These are phyloP conservation scores for Cynanchum wilfordii DNA, from an alignment of 257 asterid species.

Conservation along the genomic window DNA sequence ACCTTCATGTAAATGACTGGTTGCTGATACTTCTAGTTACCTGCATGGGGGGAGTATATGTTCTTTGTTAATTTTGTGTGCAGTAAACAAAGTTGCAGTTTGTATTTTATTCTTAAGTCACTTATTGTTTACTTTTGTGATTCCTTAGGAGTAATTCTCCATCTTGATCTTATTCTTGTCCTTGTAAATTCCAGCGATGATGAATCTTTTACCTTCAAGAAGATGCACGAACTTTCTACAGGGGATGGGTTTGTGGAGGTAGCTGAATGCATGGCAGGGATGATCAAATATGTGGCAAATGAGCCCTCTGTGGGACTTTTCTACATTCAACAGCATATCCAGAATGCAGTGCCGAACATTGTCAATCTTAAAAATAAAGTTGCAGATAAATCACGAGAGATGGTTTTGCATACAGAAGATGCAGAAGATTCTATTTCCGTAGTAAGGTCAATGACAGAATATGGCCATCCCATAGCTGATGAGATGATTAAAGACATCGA, in stretches of 20 bases:
- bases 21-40: neutral
- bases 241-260: slow-evolving; percentile 87
- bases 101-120: neutral
- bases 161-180: slow-evolving; percentile 4
- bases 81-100: neutral
- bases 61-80: neutral
- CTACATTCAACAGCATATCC: slow-evolving; percentile 82
- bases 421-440: slow-evolving; percentile 69
- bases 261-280: slow-evolving; percentile 66
- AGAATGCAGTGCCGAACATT: slow-evolving; percentile 70
- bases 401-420: slow-evolving; percentile 70
- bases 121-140: neutral
- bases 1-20: neutral
- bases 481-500: slow-evolving; percentile 76
- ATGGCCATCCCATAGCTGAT: slow-evolving; percentile 65
- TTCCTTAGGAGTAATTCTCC: neutral
- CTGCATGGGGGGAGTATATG: neutral
- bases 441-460: slow-evolving; percentile 75
- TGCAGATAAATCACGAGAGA: slow-evolving; percentile 52
- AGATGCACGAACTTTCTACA: slow-evolving; percentile 74
- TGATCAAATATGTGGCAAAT: slow-evolving; percentile 81
- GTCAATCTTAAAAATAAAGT: slow-evolving; percentile 57
- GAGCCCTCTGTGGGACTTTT: slow-evolving; percentile 97
- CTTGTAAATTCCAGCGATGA: slow-evolving; percentile 57
- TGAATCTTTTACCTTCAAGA: slow-evolving; percentile 59